Percentiles rank a stretch among this genome's conserved stretches.
Conservation (phyloP, 768 basidiomycete species). For the Lactarius trivialis region DNA sequence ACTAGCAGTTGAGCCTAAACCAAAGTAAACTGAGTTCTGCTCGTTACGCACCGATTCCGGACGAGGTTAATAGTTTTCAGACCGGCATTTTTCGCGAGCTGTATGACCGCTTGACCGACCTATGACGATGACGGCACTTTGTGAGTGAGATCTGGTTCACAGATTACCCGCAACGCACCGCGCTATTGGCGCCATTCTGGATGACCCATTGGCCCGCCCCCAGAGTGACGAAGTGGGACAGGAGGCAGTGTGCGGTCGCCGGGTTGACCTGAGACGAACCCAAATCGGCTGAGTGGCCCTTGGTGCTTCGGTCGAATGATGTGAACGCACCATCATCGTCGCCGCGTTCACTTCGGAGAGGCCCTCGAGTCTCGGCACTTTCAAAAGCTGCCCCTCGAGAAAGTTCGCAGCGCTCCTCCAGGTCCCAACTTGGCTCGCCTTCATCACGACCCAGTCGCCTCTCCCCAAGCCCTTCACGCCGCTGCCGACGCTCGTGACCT, state of each 20-base stretch:
- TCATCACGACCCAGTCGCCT: slow-evolving; percentile 73
- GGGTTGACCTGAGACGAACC: slow-evolving; percentile 58
- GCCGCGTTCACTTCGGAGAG: slow-evolving; percentile 64
- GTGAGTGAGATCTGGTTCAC: slow-evolving; percentile 1
- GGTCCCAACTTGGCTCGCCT: slow-evolving; percentile 63
- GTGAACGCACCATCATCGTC: slow-evolving; percentile 54
- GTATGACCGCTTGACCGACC: slow-evolving; percentile 84
- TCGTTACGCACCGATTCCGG: slow-evolving; percentile 49
- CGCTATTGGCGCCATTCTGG: slow-evolving; percentile 83
- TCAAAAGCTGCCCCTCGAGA: slow-evolving; percentile 47
- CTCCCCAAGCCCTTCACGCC: slow-evolving; percentile 42
- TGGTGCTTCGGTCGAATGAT: neutral
- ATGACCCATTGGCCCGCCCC: slow-evolving; percentile 70
- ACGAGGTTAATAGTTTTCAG: slow-evolving; percentile 79
- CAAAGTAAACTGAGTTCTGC: neutral
- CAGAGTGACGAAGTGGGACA: slow-evolving; percentile 60
- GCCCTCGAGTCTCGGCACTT: slow-evolving; percentile 42
- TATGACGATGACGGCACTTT: slow-evolving; percentile 24
- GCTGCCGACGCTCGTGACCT: slow-evolving; percentile 54
- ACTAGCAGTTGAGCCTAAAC: neutral
- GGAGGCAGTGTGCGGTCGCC: slow-evolving; percentile 78
- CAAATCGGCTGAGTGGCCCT: neutral
- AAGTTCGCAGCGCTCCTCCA: slow-evolving; percentile 61
- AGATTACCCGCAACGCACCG: slow-evolving; percentile 47
- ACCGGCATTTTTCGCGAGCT: slow-evolving; percentile 67